Evolutionary conservation across 306 rosid genomes (phyloP), one percentile per base, ranked within the genome.

Genomic region (Castanopsis chinensis): DNA sequence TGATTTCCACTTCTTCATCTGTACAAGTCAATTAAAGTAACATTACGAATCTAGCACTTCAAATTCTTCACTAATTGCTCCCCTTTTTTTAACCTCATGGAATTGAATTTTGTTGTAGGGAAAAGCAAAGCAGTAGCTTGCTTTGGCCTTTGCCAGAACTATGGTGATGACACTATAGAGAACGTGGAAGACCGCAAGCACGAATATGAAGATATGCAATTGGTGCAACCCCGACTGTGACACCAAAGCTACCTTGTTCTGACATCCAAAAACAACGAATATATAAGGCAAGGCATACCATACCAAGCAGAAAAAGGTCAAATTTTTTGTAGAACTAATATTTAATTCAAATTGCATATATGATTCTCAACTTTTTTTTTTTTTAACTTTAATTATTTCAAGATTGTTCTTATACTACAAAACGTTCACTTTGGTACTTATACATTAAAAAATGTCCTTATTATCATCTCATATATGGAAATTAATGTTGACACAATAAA

Each of bases 1-100:
- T 3, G 85, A 71, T 82, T 92, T 89, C 97, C 93, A 92, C 78
- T 85, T 90, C 78, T 83, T 81, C 93, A 88, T 84, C 94, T 92
- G 79, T 57, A 20, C 13, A 57, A 57, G 12, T 57, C 12, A 19
- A 18, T 56, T 56, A 56, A 56, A 19, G 33, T 32, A 32, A 32
- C 33, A 32, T 32, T 32, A 32, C 33, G 33, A 32, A 4, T 32
- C 35, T 32, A 32, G 49, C 11, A 41, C 49, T 41, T 1, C 49
- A 41, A 41, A 41, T 41, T 41, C 35, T 33, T 33, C 25, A 57
- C 20, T 57, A 10, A 2, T 57, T 57, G 8, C 20, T 20, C 21
- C 27, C 7, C 60, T 2, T 6, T n/a, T 56, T n/a, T 56, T n/a
- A 6, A 18, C 20, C 21, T 20, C 14, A 57, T 9, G 28, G 63